Percentiles rank a stretch among this genome's conserved stretches.
Conservation (phyloP, 2,329 filamentous ascomycete genomes). For the Colletotrichum zoysiae region DNA sequence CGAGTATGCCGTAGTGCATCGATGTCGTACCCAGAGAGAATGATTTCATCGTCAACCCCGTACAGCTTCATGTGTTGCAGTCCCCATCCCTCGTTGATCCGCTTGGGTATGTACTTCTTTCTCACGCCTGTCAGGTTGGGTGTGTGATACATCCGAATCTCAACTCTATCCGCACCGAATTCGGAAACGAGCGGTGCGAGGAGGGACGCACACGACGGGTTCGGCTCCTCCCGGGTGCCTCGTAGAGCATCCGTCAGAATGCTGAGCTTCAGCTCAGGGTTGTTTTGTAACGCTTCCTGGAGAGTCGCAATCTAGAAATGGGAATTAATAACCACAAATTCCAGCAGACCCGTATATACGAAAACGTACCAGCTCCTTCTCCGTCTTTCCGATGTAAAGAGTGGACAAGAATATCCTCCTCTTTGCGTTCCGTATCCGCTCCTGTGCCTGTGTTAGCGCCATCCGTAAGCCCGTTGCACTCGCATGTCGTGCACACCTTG, state of each 20-base stretch:
- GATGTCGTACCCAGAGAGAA: constrained; percentile 81
- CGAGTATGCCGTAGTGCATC: not conserved
- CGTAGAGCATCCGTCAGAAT: constrained; percentile 92
- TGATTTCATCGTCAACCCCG: constrained; percentile 93
- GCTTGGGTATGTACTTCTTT: constrained; percentile 85
- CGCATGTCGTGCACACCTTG: constrained; percentile 70
- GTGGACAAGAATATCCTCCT: constrained; percentile 92
- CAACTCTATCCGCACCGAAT: constrained; percentile 86
- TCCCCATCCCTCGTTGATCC: constrained; percentile 98
- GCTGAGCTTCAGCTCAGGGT: constrained; percentile 83
- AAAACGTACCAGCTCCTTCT: constrained; percentile 79
- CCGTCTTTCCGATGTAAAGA: constrained; percentile 93
- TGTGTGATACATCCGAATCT: constrained; percentile 98
- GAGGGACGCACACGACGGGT: constrained; percentile 88
- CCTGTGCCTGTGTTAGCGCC: constrained; percentile 56
- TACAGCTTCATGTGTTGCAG: constrained; percentile 99
- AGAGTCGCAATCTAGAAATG: constrained; percentile 77
- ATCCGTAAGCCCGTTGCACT: constrained; percentile 2
- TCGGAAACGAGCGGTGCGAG: constrained; percentile 86
- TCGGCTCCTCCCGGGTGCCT: constrained; percentile 89
- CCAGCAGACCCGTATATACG: not conserved
- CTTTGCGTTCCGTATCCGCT: constrained; percentile 85
- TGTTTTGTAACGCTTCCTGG: constrained; percentile 78
- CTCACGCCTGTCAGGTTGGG: constrained; percentile 90
- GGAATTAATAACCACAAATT: not conserved